Percentiles rank a stretch among this genome's conserved stretches.
Evolutionary conservation across 495 filamentous ascomycete species (phyloP).

Genomic region (Penicillium ochrochloron): DNA sequence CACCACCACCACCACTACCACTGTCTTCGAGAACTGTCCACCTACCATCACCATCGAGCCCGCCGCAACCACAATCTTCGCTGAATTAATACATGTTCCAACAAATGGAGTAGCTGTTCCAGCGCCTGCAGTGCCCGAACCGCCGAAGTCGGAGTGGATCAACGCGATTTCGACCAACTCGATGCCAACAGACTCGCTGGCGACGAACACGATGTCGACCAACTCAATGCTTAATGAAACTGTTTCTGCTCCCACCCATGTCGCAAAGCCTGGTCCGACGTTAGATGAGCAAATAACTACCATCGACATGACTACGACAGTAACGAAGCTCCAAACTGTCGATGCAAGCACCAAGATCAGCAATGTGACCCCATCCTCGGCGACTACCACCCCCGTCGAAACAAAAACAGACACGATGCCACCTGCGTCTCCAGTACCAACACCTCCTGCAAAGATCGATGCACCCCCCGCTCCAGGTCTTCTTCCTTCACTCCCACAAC

Average conservation of each 20-base stretch:
- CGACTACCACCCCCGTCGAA: neutral
- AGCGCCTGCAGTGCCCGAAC: neutral
- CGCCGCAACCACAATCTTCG: conserved; percentile 21
- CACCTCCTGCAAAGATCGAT: neutral
- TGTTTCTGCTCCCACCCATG: neutral
- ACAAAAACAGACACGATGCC: neutral
- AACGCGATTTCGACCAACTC: neutral
- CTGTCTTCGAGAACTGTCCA: conserved; percentile 28
- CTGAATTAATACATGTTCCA: conserved; percentile 5
- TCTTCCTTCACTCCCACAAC: neutral
- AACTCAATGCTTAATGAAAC: neutral
- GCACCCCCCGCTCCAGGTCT: neutral
- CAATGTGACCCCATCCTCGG: neutral
- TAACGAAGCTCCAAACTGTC: conserved; percentile 11
- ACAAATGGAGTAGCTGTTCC: neutral
- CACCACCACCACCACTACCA: conserved; percentile 30
- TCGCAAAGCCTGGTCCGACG: neutral
- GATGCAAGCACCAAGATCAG: neutral
- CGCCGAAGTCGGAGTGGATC: neutral
- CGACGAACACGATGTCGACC: neutral
- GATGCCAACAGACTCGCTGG: neutral
- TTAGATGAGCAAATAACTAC: conserved; percentile 19
- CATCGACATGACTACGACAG: conserved; percentile 24
- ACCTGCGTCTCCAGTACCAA: neutral
- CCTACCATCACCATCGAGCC: conserved; percentile 19